phyloP scores from a whole-genome alignment of 1,284 basidiomycete genomes.

The Moniliophthora roreri region DNA sequence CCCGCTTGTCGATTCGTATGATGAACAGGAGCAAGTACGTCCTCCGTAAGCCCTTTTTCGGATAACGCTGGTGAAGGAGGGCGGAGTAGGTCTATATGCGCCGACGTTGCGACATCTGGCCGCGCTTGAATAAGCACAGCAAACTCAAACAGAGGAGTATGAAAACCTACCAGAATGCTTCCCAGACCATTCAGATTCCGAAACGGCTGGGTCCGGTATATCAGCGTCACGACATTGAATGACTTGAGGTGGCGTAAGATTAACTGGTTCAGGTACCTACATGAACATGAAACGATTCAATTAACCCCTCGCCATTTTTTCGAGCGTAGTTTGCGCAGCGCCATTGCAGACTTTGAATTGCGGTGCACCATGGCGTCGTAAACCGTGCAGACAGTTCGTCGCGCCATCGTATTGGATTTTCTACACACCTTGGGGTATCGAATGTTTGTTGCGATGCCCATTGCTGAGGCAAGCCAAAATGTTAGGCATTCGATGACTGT shows the following conservation, averaged over 20 bases:
- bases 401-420: conserved; percentile 26
- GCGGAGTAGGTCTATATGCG: conserved; percentile 20
- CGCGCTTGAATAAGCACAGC: neutral
- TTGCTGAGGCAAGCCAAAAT: conserved; percentile 54
- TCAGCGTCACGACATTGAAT: conserved; percentile 23
- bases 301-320: conserved; percentile 10
- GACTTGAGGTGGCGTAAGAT: conserved; percentile 26
- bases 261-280: conserved; percentile 50
- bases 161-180: conserved; percentile 36
- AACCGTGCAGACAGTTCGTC: conserved; percentile 38
- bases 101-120: conserved; percentile 33
- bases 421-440: conserved; percentile 42
- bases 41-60: conserved; percentile 21
- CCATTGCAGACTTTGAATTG: conserved; percentile 31
- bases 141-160: conserved; percentile 4
- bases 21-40: neutral
- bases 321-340: conserved; percentile 29
- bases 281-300: conserved; percentile 20
- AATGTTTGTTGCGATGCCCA: conserved; percentile 38
- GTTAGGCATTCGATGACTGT: conserved; percentile 47
- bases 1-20: too few relatives aligned
- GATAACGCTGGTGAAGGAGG: conserved; percentile 23
- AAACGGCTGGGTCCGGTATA: conserved; percentile 30
- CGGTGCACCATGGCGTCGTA: conserved; percentile 38
- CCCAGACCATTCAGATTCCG: conserved; percentile 50